Conservation (phyloP, 208 protist species). For the Strigomonas galati region DNA sequence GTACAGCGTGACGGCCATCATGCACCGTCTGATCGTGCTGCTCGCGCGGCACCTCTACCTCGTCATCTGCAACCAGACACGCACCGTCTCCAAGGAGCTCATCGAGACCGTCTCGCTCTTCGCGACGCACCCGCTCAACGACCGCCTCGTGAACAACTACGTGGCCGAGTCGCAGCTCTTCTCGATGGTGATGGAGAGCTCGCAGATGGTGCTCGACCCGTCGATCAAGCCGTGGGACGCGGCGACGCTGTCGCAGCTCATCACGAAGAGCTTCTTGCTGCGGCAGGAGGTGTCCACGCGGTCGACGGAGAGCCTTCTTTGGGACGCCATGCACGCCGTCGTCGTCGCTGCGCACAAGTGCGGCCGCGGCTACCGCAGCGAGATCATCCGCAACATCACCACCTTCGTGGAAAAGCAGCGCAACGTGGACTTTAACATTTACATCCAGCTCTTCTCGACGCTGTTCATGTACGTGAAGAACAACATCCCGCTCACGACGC, state of each 20-base stretch:
- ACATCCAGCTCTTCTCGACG: constrained; percentile 62
- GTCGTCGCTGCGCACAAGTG: constrained; percentile 76
- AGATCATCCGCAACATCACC: constrained; percentile 67
- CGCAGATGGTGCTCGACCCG: constrained; percentile 57
- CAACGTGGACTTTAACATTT: constrained; percentile 21
- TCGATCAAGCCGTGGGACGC: constrained; percentile 73
- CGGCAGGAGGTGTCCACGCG: constrained; percentile 33
- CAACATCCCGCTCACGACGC: constrained; percentile 27
- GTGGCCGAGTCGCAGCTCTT: constrained; percentile 45
- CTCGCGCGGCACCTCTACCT: constrained; percentile 85
- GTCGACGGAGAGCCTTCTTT: constrained; percentile 60
- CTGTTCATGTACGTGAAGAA: constrained; percentile 74
- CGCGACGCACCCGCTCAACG: constrained; percentile 67
- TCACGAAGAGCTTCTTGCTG: constrained; percentile 64
- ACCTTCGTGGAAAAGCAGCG: constrained; percentile 44
- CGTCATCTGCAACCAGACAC: constrained; percentile 53
- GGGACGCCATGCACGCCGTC: constrained; percentile 86
- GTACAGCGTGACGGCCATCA: constrained; percentile 42
- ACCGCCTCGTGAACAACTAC: constrained; percentile 47
- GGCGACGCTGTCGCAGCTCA: constrained; percentile 53
- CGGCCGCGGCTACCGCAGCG: constrained; percentile 56
- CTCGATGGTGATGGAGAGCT: constrained; percentile 56
- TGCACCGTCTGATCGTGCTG: constrained; percentile 84
- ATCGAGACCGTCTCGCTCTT: constrained; percentile 66
- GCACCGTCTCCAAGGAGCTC: constrained; percentile 38